A percentile compares a stretch with the other conserved stretches of the same genome.
Conservation (phyloP, 1,139 yeast genomes). For the Spathaspora jeffriesii region DNA sequence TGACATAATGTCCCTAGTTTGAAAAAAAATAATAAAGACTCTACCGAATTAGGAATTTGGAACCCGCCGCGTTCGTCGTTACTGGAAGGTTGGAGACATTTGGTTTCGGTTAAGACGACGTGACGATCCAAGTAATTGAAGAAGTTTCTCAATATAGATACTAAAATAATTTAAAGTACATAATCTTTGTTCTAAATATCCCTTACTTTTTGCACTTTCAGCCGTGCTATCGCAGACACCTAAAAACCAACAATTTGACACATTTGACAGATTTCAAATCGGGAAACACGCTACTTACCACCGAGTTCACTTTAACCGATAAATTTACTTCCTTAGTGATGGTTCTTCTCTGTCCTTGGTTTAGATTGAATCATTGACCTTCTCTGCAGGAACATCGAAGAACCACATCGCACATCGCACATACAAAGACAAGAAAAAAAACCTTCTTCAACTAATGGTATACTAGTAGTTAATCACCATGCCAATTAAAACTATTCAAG, state of each 20-base stretch:
- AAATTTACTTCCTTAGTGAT: neutral
- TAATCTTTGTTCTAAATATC: too few relatives aligned
- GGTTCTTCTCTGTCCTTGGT: neutral
- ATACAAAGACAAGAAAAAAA: neutral
- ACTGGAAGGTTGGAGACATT: neutral
- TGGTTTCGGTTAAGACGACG: neutral
- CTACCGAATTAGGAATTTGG: neutral
- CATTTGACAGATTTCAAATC: neutral
- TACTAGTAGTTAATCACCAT: slow-evolving; percentile 3
- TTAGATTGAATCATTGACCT: neutral
- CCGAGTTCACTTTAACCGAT: neutral
- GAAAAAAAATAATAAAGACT: neutral
- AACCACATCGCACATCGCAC: neutral
- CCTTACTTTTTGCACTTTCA: neutral
- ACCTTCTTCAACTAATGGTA: neutral
- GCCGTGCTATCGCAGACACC: neutral
- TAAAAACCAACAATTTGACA: neutral
- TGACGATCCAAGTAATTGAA: neutral
- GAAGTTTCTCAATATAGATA: too few relatives aligned
- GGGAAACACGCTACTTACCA: neutral
- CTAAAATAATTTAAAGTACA: too few relatives aligned
- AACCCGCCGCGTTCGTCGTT: neutral
- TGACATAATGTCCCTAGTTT: too few relatives aligned
- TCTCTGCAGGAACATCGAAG: neutral
- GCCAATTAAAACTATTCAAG: slow-evolving; percentile 14